Base-by-base conservation (phyloP, 2,329 filamentous ascomycete genomes). In the Cadophora malorum region DNA sequence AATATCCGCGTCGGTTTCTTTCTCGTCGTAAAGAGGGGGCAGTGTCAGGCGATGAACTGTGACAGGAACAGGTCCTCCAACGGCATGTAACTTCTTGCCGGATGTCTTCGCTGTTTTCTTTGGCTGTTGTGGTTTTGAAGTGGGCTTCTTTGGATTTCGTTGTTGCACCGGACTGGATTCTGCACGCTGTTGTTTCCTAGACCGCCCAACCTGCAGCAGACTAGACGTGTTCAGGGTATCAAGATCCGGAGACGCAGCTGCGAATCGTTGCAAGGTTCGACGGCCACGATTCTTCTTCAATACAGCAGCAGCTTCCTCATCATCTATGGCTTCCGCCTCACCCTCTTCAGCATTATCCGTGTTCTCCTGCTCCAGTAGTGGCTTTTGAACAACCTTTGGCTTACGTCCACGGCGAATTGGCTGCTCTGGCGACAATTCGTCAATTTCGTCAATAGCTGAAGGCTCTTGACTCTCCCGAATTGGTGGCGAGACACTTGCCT, bases 11-110 rank as follows among this genome's bases (percentile, higher is more conserved):
- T 80, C 79, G 9, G 77, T 77, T 3, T 83, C 82, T 49, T 81
- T 79, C 4, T 81, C 80, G 14, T 79, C 79, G 21, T 75, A 78
- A 3, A 78, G 78, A n/a, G 75, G 78, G 38, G 80, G 80, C 63
- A 81, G 81, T n/a, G 84, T 86, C 72, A 89, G 88, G 14, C 88
- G 83, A 74, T 90, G 87, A 0, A 90, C 85, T 1, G 82, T 85
- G n/a, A 90, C 82, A 6, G 86, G 84, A 53, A 90, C 81, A 5
- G 79, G 83, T 38, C 88, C 81, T n/a, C 79, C 73, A 61, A 68
- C 65, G 21, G 67, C 73, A 38, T 70, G 78, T 6, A 73, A 62
- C 52, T 77, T 78, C 8, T 72, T 74, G 33, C 41, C 52, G 2
- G 60, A 12, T 50, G 72, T 74, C 33, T 72, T 78, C 3, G 73